Percentiles rank a stretch among this genome's conserved stretches.
phyloP scores from a whole-genome alignment of 495 filamentous ascomycete genomes.

The Daldinia caldariorum region DNA sequence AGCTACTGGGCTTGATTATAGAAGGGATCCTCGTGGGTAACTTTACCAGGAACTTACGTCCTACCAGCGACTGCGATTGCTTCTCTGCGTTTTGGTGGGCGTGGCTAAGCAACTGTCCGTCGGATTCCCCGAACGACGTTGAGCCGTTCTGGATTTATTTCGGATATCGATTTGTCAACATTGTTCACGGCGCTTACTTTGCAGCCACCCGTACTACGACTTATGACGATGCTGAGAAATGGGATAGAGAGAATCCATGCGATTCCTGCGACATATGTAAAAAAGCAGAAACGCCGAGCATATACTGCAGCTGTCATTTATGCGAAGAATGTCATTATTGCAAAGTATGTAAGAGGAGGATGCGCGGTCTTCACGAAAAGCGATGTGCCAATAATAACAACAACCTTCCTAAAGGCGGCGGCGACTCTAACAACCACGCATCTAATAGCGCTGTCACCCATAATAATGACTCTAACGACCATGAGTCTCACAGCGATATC shows the following conservation, averaged over 20 bases:
- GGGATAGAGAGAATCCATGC: background rate
- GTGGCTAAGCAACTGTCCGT: background rate
- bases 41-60: background rate
- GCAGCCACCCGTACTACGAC: background rate
- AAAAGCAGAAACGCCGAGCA: background rate
- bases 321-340: background rate
- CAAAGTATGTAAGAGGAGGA: background rate
- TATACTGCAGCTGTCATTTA: background rate
- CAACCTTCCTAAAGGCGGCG: background rate
- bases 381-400: background rate
- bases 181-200: background rate
- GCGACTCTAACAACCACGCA: background rate
- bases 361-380: background rate
- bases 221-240: slow-evolving; percentile 1
- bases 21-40: background rate
- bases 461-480: background rate
- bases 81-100: background rate
- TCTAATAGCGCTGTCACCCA: background rate
- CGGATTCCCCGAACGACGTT: background rate
- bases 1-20: background rate
- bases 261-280: background rate
- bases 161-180: background rate
- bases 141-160: background rate
- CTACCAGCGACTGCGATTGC: background rate
- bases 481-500: too few species aligned